These are phyloP conservation scores for Fusarium sp. DNA, from an alignment of 2,329 filamentous ascomycete genomes.

Conservation along the genomic window DNA sequence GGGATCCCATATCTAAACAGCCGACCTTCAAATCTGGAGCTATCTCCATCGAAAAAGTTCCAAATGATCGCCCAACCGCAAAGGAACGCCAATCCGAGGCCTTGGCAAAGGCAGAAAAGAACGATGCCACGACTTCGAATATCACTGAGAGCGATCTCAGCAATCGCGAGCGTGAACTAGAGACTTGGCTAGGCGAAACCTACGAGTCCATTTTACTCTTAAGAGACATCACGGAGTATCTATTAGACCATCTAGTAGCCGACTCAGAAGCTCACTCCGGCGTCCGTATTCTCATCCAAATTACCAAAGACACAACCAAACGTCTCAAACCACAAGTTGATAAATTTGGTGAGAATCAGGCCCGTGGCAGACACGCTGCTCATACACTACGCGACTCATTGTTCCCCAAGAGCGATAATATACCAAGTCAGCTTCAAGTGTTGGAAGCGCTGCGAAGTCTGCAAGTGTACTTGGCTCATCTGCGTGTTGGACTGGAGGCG, in stretches of 20 bases:
- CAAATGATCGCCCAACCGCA: rapidly evolving
- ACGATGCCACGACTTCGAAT: rapidly evolving
- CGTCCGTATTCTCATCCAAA: rapidly evolving
- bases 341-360: not conserved
- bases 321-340: not conserved
- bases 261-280: not conserved
- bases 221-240: not conserved
- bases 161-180: not conserved
- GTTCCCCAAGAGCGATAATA: rapidly evolving
- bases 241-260: not conserved
- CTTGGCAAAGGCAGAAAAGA: not conserved
- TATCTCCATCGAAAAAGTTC: rapidly evolving
- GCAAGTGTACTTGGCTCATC: not conserved
- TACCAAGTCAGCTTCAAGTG: rapidly evolving
- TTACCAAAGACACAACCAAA: not conserved
- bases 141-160: rapidly evolving
- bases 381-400: not conserved
- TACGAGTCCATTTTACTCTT: not conserved
- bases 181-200: not conserved
- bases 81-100: not conserved
- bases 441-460: not conserved
- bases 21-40: not conserved
- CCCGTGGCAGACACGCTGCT: rapidly evolving
- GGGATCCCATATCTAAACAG: not conserved
- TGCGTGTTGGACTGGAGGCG: rapidly evolving